phyloP scores from a whole-genome alignment of 306 rosid species.

The Hippophae gyantsensis region DNA sequence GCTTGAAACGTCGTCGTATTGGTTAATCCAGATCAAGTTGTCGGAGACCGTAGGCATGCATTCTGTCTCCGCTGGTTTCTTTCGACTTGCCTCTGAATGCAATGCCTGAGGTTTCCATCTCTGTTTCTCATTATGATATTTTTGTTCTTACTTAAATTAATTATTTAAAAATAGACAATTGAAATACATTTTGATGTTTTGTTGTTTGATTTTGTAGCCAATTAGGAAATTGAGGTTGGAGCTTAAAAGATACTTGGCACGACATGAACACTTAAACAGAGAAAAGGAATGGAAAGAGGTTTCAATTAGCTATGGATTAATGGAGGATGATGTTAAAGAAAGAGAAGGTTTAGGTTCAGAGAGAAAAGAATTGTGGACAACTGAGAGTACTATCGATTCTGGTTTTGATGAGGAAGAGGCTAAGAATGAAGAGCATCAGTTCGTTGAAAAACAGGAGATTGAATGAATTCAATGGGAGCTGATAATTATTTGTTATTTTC shows the following conservation, averaged over 20 bases:
- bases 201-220: not conserved
- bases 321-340: not conserved
- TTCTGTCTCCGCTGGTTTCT: slow-evolving; percentile 16
- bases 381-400: not conserved
- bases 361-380: not conserved
- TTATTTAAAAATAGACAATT: no score
- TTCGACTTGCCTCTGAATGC: slow-evolving; percentile 15
- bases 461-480: no score
- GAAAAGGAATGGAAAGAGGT: slow-evolving; percentile 10
- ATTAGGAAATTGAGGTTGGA: slow-evolving; percentile 3
- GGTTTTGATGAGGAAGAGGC: not conserved
- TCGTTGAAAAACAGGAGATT: not conserved
- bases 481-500: no score
- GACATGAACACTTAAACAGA: slow-evolving; percentile 2
- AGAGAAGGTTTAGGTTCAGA: not conserved
- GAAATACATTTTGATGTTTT: no score
- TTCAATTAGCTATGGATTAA: slow-evolving; percentile 1
- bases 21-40: slow-evolving; percentile 14
- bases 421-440: not conserved
- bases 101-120: slow-evolving; percentile 10
- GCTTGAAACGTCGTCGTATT: slow-evolving; percentile 18
- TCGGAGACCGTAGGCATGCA: slow-evolving; percentile 20
- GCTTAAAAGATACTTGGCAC: slow-evolving; percentile 13
- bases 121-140: not conserved
- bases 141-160: not conserved